Evolutionary conservation across 2,329 filamentous ascomycete genomes (phyloP).

Genomic region (Harringtonia aguacate): DNA sequence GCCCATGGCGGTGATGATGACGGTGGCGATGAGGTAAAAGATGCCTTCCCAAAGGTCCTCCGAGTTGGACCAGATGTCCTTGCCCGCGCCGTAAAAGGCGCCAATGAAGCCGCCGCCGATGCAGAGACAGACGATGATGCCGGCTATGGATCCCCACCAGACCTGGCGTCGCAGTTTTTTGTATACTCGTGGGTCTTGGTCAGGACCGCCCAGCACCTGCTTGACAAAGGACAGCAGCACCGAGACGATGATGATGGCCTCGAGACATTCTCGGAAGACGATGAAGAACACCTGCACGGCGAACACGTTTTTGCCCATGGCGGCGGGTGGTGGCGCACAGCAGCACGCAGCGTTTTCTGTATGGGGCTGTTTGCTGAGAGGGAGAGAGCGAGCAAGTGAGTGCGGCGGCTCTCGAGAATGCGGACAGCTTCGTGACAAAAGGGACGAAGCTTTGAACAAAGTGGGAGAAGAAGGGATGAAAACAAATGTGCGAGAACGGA

Average conservation of each 20-base stretch:
- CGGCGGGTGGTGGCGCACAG: conserved; percentile 7
- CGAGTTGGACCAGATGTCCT: conserved; percentile 52
- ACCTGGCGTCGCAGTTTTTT: conserved; percentile 61
- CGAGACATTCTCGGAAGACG: conserved; percentile 75
- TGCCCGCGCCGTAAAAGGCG: conserved; percentile 57
- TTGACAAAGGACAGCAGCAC: conserved; percentile 81
- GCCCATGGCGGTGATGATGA: conserved; percentile 77
- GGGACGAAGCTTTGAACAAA: background rate
- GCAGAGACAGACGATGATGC: conserved; percentile 49
- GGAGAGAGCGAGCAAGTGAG: no score
- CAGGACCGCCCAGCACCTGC: conserved; percentile 59
- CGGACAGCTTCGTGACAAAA: no score
- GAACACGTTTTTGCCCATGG: conserved; percentile 59
- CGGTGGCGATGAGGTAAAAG: conserved; percentile 61
- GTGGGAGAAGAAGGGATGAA: background rate
- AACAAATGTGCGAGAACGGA: background rate
- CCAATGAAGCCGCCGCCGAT: conserved; percentile 57
- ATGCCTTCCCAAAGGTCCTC: conserved; percentile 76
- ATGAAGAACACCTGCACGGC: conserved; percentile 81
- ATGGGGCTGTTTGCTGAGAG: background rate
- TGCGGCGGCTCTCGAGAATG: no score
- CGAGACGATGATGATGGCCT: conserved; percentile 76
- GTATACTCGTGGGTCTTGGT: conserved; percentile 50
- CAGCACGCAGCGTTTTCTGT: background rate
- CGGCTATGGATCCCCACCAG: conserved; percentile 53